phyloP scores from a whole-genome alignment of 805 yeast genomes.

The Blastobotrys mokoenaii region DNA sequence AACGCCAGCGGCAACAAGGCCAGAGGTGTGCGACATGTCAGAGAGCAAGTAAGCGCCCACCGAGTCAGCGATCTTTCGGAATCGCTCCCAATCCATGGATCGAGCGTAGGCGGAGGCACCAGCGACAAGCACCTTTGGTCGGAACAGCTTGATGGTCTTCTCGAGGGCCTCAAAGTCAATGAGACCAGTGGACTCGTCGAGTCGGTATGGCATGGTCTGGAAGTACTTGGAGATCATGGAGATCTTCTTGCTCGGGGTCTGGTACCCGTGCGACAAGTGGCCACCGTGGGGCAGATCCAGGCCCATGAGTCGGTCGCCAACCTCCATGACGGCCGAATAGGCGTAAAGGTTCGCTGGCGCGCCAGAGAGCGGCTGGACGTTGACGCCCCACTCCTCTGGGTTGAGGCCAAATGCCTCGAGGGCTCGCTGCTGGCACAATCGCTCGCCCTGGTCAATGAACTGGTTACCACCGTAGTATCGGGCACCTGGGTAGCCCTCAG shows the following conservation, averaged over 20 bases:
- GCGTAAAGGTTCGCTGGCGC: conserved; percentile 95
- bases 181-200: conserved; percentile 76
- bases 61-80: conserved; percentile 83
- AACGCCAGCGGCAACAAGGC: conserved; percentile 90
- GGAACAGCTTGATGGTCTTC: conserved; percentile 72
- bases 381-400: conserved; percentile 90
- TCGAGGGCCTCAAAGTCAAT: conserved; percentile 87
- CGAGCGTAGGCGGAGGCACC: conserved; percentile 97
- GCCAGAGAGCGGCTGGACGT: conserved; percentile 91
- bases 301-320: conserved; percentile 94
- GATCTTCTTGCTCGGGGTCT: conserved; percentile 81
- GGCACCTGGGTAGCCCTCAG: conserved; percentile 97
- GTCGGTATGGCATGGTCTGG: conserved; percentile 96
- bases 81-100: conserved; percentile 79
- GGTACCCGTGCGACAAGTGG: conserved; percentile 95
- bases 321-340: conserved; percentile 80
- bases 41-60: conserved; percentile 89
- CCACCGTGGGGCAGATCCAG: conserved; percentile 98
- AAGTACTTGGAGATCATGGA: conserved; percentile 89
- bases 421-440: conserved; percentile 86
- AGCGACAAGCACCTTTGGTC: conserved; percentile 93
- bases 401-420: conserved; percentile 70
- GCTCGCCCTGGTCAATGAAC: conserved; percentile 85
- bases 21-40: conserved; percentile 98
- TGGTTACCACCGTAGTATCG: conserved; percentile 98